A percentile compares a stretch with the other conserved stretches of the same genome.
phyloP scores from a whole-genome alignment of 331 rosid species.

The Phaseolus coccineus region DNA sequence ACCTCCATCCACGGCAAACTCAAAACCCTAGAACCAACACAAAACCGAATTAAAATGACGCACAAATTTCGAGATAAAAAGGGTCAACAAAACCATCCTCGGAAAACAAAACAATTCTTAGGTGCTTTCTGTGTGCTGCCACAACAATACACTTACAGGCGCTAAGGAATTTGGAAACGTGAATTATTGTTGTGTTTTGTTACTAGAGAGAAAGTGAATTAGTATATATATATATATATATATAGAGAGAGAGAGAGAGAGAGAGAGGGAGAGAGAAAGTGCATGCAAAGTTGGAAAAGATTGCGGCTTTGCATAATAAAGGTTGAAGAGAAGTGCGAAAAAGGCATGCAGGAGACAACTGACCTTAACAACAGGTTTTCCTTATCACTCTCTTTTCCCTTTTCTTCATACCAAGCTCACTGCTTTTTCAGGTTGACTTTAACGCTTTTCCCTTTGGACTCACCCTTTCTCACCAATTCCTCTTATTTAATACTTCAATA shows the following conservation, averaged over 20 bases:
- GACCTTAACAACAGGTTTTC: background rate
- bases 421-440: constrained; percentile 13
- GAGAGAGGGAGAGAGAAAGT: constrained; percentile 33
- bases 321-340: constrained; percentile 20
- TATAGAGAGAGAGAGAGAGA: too few relatives aligned
- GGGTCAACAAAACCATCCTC: background rate
- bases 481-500: background rate
- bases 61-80: background rate
- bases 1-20: constrained; percentile 21
- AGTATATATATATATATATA: too few relatives aligned
- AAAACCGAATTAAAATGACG: background rate
- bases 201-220: background rate
- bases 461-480: background rate
- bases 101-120: background rate
- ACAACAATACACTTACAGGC: constrained; percentile 3
- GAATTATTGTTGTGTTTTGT: background rate
- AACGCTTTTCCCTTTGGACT: background rate
- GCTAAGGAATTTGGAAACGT: background rate
- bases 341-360: constrained; percentile 38
- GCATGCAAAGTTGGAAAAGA: constrained; percentile 42
- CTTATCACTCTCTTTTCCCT: background rate
- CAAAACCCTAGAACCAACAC: constrained; percentile 40
- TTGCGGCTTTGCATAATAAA: background rate
- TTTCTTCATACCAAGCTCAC: background rate
- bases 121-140: background rate